Base-by-base conservation (phyloP, 2,329 filamentous ascomycete species). In the Botrytis aclada region DNA sequence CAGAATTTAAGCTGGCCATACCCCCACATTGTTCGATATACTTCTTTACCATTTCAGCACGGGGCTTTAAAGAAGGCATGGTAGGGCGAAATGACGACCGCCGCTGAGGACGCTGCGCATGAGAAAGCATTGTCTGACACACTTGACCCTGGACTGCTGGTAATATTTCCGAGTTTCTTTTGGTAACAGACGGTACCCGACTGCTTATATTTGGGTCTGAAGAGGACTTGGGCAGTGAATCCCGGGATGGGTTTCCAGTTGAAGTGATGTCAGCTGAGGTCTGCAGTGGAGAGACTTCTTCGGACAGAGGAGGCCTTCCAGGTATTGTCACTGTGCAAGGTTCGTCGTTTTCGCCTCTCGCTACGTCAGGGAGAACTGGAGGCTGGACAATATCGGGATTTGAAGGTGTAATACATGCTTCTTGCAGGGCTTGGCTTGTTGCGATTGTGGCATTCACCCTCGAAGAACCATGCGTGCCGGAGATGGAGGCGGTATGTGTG, bases 11-110 rank as follows among this genome's bases (percentile, higher is more conserved):
- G 67, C 74, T 80, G 67, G 70, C 60, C n/a, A 72, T 14, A n/a
- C 75, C 73, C 72, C 78, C 75, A 77, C 71, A 58, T 29, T 69
- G 63, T 43, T 75, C 74, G 56, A 80, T 74, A 66, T 81, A 78
- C 22, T 47, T 63, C 6, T 80, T 73, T 60, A 81, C 79, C 34
- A 79, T 16, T 29, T 71, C 54, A 22, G 80, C 20, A 45, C 75
- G 70, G 54, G 71, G 54, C 69, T 75, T 76, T 16, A 81, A 72
- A 45, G 75, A 75, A 34, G 75, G 73, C 74, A 77, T 77, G 37
- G 66, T 60, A 16, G 75, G 71, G 14, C 56, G 51, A n/a, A 74
- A 74, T 10, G 75, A 74, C 10, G 65, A 73, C 62, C 75, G 70
- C 69, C 76, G 75, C 9, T 74, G 74, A 43, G 76, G 77, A 41